Evolutionary conservation across 2,329 filamentous ascomycete genomes (phyloP), one percentile per base, ranked within the genome.

Genomic region (Sordariomycetes sp.): DNA sequence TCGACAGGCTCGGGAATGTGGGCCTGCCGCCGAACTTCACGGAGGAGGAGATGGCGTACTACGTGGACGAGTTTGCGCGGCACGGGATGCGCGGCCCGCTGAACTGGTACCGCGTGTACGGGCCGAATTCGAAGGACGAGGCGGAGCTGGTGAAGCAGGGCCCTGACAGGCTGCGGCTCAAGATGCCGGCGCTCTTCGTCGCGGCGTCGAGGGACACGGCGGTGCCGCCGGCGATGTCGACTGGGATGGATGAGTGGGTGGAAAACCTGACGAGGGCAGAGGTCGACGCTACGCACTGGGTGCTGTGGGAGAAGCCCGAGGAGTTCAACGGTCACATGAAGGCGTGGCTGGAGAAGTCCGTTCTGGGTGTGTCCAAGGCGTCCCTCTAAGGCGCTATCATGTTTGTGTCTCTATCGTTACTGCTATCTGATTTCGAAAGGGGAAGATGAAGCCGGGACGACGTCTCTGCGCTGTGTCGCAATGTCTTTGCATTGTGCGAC

Each of bases 81-180:
- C 81, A 86, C 66, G 90, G 90, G 53, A 71, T 97, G 63, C 82
- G 86, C 62, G 90, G 90, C 0, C 89, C 90, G 18, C 76, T 90
- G 60, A 94, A 92, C 72, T 97, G 90, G 89, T 99, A 99, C 74
- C 85, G 91, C 51, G 88, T 82, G 2, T 77, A 82, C 22, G 75
- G 81, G 69, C 70, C 86, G 62, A 96, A 96, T 71, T 88, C 78
- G 68, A 80, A 89, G 48, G 90, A 97, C 62, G 94, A 97, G 67
- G 63, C 70, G 54, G 69, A 76, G 50, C 74, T 89, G 48, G 76
- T 83, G 57, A 24, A 25, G 75, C 81, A 57, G 79, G 57, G 86
- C 51, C 83, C 86, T 55, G 50, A 59, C 50, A 56, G 62, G 22
- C 63, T 60, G 32, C 76, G 70, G 59, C 75, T 89, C 57, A 71